These are phyloP conservation scores for Fonsecaea monophora DNA, from an alignment of 2,329 filamentous ascomycete genomes.

Conservation along the genomic window DNA sequence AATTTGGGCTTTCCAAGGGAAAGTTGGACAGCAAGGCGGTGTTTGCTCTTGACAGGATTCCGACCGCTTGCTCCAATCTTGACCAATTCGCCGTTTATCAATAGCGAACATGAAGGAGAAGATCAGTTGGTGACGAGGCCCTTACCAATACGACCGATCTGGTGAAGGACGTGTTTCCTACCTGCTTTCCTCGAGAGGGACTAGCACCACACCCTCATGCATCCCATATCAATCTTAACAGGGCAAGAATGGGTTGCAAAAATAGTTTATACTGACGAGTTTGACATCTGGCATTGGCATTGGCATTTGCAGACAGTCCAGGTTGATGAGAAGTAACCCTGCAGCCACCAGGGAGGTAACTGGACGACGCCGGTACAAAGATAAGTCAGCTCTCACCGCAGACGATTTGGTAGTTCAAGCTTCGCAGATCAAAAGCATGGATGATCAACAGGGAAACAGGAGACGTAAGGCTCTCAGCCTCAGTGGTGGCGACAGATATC, in stretches of 20 bases:
- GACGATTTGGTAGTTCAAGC: background rate
- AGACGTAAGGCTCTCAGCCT: conserved; percentile 22
- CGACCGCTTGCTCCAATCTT: background rate
- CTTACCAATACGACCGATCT: background rate
- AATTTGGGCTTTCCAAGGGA: background rate
- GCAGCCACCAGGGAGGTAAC: background rate
- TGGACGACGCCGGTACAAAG: background rate
- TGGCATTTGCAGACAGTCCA: background rate
- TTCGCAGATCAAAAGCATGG: background rate
- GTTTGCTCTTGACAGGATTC: background rate
- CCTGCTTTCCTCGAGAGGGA: background rate
- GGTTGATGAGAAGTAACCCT: background rate
- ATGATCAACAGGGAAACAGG: background rate
- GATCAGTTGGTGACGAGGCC: background rate
- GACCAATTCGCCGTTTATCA: background rate
- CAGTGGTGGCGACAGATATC: conserved; percentile 18
- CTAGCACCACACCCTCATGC: background rate
- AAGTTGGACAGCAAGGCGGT: background rate
- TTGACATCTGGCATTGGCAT: background rate
- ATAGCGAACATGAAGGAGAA: conserved; percentile 9
- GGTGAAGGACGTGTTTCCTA: background rate
- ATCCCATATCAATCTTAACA: background rate
- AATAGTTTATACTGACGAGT: background rate
- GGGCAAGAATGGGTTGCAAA: background rate
- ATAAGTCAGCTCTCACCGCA: background rate